These are phyloP conservation scores for Pseudomonodictys pantanalensis DNA, from an alignment of 495 filamentous ascomycete genomes.

Conservation along the genomic window DNA sequence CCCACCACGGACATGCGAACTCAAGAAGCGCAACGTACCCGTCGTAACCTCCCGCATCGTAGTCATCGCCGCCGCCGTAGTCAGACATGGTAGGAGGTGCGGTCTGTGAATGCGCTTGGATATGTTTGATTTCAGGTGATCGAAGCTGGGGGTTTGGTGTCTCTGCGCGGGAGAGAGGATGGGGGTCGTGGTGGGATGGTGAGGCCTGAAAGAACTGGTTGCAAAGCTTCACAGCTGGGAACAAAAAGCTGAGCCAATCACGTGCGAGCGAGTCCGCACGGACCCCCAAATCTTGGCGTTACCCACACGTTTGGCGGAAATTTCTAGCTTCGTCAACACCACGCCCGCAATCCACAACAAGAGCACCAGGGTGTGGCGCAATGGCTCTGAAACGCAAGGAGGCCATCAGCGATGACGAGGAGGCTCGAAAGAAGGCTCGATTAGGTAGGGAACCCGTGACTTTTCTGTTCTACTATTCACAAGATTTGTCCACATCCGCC, in stretches of 20 bases:
- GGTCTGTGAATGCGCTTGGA: background rate
- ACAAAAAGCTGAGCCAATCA: conserved; percentile 3
- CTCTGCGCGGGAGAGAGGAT: background rate
- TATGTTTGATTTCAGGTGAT: background rate
- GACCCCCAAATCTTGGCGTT: background rate
- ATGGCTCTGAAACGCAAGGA: conserved; percentile 25
- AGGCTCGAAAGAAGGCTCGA: conserved; percentile 3
- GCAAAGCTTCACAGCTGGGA: background rate
- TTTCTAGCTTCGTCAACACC: background rate
- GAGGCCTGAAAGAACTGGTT: background rate
- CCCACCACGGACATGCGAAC: no score
- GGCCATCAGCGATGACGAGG: background rate
- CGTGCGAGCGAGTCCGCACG: background rate
- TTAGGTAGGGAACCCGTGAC: conserved; percentile 2
- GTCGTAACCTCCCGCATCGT: conserved; percentile 29
- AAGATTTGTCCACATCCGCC: no score
- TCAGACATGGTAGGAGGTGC: conserved; percentile 65
- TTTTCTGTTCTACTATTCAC: background rate
- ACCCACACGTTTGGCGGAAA: background rate
- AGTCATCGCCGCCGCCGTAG: conserved; percentile 63
- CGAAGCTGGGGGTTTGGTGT: background rate
- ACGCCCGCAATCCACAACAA: background rate
- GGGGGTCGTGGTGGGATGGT: background rate
- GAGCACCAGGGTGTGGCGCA: background rate
- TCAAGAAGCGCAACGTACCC: background rate